phyloP scores from a whole-genome alignment of 257 asterid genomes.

The Nicotiana tabacum region DNA sequence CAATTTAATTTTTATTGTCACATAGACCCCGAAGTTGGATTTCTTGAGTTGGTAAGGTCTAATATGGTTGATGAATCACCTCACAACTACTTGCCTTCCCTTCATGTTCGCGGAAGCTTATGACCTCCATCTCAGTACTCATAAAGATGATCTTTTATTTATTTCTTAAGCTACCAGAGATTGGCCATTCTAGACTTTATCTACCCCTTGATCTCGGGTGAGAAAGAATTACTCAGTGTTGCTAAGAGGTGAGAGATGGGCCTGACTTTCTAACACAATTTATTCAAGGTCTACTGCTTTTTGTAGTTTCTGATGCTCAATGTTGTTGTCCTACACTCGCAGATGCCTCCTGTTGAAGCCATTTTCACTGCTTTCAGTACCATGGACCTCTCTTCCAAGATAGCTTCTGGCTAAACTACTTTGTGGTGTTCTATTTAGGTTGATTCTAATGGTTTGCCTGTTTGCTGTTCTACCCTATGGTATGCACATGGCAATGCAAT shows the following conservation, averaged over 20 bases:
- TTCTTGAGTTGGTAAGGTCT: neutral
- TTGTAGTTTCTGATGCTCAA: conserved; percentile 34
- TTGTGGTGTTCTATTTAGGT: conserved; percentile 36
- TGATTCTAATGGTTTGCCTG: conserved; percentile 31
- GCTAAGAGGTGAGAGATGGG: conserved; percentile 38
- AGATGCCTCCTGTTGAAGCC: conserved; percentile 38
- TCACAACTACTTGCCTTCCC: neutral
- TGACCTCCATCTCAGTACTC: neutral
- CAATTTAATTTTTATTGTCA: neutral
- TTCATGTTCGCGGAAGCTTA: neutral
- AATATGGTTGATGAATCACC: neutral
- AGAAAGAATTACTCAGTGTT: conserved; percentile 8
- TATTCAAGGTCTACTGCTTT: conserved; percentile 22
- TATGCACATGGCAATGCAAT: conserved; percentile 14
- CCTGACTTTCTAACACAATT: conserved; percentile 21
- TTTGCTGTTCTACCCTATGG: conserved; percentile 15
- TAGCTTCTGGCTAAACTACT: conserved; percentile 26
- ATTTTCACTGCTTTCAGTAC: conserved; percentile 33
- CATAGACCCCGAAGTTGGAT: neutral
- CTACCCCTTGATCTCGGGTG: neutral
- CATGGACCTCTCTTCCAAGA: conserved; percentile 32
- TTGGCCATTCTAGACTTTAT: neutral
- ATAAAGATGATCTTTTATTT: neutral
- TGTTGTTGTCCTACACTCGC: conserved; percentile 40
- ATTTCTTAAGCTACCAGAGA: neutral